Conservation (phyloP, 805 yeast species). For the Suhomyces prunicola region DNA sequence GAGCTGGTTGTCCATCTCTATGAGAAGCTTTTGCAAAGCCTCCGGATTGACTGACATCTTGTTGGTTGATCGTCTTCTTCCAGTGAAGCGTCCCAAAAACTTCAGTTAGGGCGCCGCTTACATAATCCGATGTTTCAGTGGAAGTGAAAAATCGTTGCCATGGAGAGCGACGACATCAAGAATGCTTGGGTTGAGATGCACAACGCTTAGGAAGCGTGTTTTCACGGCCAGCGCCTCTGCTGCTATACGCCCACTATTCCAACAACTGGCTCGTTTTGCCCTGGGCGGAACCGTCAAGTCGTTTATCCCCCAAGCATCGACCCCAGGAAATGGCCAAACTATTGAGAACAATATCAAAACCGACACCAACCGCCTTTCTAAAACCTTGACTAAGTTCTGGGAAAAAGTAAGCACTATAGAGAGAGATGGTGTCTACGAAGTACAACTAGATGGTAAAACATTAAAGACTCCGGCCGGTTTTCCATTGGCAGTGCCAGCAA, state of each 20-base stretch:
- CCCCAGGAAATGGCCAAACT: constrained; percentile 2
- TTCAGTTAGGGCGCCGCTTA: neutral
- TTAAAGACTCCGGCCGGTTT: constrained; percentile 83
- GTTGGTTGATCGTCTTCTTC: neutral
- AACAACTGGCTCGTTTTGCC: neutral
- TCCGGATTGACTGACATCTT: constrained; percentile 35
- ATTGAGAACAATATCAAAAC: constrained; percentile 42
- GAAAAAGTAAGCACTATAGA: constrained; percentile 55
- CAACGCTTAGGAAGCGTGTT: neutral
- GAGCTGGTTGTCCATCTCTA: constrained; percentile 67
- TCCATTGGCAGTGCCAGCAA: constrained; percentile 58
- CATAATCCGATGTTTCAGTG: neutral
- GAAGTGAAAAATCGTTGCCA: neutral
- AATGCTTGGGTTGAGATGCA: neutral
- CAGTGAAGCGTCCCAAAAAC: neutral
- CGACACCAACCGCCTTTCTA: constrained; percentile 67
- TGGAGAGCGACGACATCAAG: neutral
- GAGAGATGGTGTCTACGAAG: constrained; percentile 36
- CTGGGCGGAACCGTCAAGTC: constrained; percentile 3
- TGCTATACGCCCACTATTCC: neutral
- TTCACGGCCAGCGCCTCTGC: neutral
- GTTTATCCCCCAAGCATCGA: neutral
- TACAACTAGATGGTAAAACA: constrained; percentile 72
- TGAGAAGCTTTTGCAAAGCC: constrained; percentile 50
- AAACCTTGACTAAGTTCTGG: constrained; percentile 78